Evolutionary conservation across 140 eudicot genomes (phyloP).

Genomic region (Artemisia princeps): DNA sequence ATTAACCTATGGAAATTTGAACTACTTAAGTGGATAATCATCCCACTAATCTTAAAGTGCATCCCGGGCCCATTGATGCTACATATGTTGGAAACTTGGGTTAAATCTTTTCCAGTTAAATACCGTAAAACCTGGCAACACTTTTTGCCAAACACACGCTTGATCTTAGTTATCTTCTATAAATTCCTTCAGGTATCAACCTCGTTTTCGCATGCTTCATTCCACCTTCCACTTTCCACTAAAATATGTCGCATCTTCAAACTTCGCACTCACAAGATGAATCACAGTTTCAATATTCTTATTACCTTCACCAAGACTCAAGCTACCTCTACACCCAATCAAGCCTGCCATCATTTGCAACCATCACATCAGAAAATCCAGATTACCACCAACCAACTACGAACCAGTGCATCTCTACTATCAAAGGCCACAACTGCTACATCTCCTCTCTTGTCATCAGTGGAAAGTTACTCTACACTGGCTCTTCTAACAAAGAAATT

Average conservation of each 20-base stretch:
- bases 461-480: constrained; percentile 56
- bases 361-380: constrained; percentile 28
- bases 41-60: constrained; percentile 24
- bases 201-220: constrained; percentile 14
- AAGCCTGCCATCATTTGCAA: constrained; percentile 31
- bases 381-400: constrained; percentile 17
- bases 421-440: constrained; percentile 51
- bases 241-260: constrained; percentile 40
- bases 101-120: constrained; percentile 22
- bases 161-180: constrained; percentile 18
- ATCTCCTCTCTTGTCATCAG: constrained; percentile 54
- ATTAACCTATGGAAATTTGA: constrained; percentile 12
- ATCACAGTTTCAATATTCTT: constrained; percentile 26
- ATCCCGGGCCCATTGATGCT: constrained; percentile 28
- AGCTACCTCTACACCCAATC: constrained; percentile 26
- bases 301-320: constrained; percentile 32
- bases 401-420: constrained; percentile 52
- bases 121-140: constrained; percentile 10
- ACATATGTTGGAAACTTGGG: constrained; percentile 20
- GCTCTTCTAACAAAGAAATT: constrained; percentile 70
- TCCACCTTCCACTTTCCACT: constrained; percentile 22
- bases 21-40: not conserved
- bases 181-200: constrained; percentile 27
- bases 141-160: constrained; percentile 23
- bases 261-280: constrained; percentile 36